Percentiles rank a stretch among this genome's conserved stretches.
Conservation (phyloP, 2,329 filamentous ascomycete genomes). For the Zymoseptoria crescenta region DNA sequence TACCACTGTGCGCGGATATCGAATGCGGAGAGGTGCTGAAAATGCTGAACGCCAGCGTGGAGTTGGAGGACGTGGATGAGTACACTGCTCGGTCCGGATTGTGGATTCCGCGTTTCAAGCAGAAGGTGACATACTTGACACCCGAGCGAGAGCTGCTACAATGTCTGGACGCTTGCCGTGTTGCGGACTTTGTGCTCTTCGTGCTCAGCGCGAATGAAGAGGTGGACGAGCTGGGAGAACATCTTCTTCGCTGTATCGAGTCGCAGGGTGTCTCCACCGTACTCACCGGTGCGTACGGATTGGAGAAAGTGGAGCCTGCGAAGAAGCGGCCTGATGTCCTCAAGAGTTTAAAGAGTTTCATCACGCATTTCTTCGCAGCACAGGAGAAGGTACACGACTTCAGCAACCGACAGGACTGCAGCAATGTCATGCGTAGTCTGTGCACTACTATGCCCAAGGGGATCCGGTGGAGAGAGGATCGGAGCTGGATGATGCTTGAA, state of each 20-base stretch:
- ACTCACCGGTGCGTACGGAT: conserved; percentile 65
- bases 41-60: conserved; percentile 68
- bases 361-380: conserved; percentile 87
- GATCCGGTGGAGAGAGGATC: conserved; percentile 87
- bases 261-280: conserved; percentile 91
- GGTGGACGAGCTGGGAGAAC: conserved; percentile 75
- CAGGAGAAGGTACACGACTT: conserved; percentile 87
- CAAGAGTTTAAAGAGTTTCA: conserved; percentile 80
- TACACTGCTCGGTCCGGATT: not conserved
- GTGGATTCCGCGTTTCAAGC: conserved; percentile 79
- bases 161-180: conserved; percentile 75
- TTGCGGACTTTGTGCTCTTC: conserved; percentile 86
- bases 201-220: conserved; percentile 75
- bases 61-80: conserved; percentile 61
- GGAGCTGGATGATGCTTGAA: conserved; percentile 92
- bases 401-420: conserved; percentile 81
- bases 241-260: conserved; percentile 78
- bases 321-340: conserved; percentile 72
- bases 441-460: conserved; percentile 92
- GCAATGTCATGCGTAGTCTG: conserved; percentile 81
- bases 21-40: conserved; percentile 60
- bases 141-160: conserved; percentile 65
- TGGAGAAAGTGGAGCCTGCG: conserved; percentile 68
- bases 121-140: conserved; percentile 80
- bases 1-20: conserved; percentile 70